Conservation (phyloP, 768 basidiomycete genomes). For the Sporobolomyces pararoseus region DNA sequence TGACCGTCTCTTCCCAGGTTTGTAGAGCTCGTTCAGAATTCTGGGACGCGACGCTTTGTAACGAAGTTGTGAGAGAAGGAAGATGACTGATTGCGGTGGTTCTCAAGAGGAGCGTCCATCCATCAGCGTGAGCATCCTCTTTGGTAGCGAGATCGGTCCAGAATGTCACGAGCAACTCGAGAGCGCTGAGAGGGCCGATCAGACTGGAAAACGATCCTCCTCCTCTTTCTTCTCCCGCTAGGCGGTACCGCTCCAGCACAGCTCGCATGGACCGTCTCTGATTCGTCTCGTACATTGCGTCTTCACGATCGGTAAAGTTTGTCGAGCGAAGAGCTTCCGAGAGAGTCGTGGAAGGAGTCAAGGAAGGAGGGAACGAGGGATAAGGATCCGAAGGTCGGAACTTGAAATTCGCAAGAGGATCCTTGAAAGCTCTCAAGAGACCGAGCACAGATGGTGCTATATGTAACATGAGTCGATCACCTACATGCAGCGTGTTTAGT, state of each 20-base stretch:
- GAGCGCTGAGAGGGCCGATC: background rate
- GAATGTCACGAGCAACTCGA: background rate
- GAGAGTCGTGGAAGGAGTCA: background rate
- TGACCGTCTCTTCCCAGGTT: conserved; percentile 11
- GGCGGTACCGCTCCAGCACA: background rate
- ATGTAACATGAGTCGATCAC: conserved; percentile 68
- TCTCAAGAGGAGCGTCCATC: background rate
- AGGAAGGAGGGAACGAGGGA: conserved; percentile 12
- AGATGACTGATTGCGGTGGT: background rate
- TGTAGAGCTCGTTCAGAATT: background rate
- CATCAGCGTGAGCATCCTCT: background rate
- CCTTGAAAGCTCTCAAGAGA: conserved; percentile 63
- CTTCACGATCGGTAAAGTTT: background rate
- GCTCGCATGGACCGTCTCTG: no score
- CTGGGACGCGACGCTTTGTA: background rate
- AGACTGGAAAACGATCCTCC: background rate
- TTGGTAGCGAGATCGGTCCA: background rate
- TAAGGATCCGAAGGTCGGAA: background rate
- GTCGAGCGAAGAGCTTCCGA: background rate
- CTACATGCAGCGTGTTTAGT: no score
- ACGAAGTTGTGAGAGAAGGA: conserved; percentile 21
- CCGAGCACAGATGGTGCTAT: conserved; percentile 79
- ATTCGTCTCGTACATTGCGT: background rate
- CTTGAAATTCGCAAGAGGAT: background rate
- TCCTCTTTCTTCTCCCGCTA: no score